Evolutionary conservation across 768 basidiomycete species (phyloP).

Genomic region (Exidia glandulosa): DNA sequence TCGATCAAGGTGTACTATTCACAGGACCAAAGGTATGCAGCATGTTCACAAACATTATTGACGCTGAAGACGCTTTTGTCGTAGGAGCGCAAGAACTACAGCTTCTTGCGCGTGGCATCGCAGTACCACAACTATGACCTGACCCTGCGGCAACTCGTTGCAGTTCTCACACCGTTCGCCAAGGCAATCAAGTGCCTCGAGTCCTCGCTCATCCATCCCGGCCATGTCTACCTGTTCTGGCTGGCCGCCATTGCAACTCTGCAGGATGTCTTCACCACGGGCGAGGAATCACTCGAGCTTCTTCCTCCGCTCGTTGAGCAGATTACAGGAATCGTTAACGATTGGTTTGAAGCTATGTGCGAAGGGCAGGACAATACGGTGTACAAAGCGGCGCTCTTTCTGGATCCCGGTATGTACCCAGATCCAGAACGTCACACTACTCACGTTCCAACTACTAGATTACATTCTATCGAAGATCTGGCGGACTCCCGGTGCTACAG

Average conservation of each 20-base stretch:
- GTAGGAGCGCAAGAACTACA: not conserved
- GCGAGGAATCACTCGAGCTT: not conserved
- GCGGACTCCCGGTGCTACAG: too few relatives aligned
- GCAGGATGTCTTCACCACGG: not conserved
- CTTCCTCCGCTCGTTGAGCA: not conserved
- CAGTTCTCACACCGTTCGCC: not conserved
- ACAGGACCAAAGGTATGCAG: not conserved
- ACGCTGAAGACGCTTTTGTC: too few relatives aligned
- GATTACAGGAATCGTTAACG: not conserved
- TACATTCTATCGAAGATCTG: too few relatives aligned
- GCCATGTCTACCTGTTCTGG: not conserved
- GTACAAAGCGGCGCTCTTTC: not conserved
- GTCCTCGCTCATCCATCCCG: not conserved
- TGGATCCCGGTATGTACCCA: not conserved
- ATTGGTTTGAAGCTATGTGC: not conserved
- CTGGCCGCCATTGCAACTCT: not conserved
- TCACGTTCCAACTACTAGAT: too few relatives aligned
- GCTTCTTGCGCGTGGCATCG: not conserved
- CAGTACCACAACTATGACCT: not conserved
- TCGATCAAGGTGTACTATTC: not conserved
- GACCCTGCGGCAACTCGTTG: not conserved
- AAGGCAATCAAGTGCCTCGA: not conserved
- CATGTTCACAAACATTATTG: not conserved
- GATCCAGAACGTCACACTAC: not conserved
- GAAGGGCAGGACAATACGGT: not conserved